Percentiles rank a stretch among this genome's conserved stretches.
phyloP scores from a whole-genome alignment of 768 basidiomycete genomes.

The Sarcomyxa edulis region DNA sequence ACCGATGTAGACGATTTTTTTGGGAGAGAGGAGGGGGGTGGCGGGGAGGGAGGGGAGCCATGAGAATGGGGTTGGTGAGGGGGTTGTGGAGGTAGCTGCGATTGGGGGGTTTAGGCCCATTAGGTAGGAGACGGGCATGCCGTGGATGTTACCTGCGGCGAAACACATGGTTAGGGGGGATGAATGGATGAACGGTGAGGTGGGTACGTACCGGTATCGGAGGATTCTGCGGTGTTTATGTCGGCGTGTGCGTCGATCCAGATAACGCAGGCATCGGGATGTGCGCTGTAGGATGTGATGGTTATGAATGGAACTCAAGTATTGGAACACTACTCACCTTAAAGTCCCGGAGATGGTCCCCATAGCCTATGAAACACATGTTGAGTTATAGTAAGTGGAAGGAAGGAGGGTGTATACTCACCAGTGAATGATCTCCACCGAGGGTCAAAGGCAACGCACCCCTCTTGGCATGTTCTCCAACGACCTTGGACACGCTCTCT shows the following conservation, averaged over 20 bases:
- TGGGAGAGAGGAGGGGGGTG: conserved; percentile 62
- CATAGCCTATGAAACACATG: conserved; percentile 56
- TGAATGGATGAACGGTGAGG: conserved; percentile 10
- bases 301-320: conserved; percentile 6
- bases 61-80: conserved; percentile 19
- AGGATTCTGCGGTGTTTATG: conserved; percentile 86
- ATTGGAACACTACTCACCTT: conserved; percentile 36
- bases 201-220: conserved; percentile 54
- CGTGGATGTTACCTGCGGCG: conserved; percentile 83
- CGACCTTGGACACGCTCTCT: conserved; percentile 69
- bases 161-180: no score
- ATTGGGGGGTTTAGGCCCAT: conserved; percentile 46
- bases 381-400: no score
- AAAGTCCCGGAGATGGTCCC: conserved; percentile 92
- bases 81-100: conserved; percentile 17
- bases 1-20: conserved; percentile 92
- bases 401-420: no score
- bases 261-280: conserved; percentile 81
- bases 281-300: conserved; percentile 34
- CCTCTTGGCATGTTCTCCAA: conserved; percentile 69
- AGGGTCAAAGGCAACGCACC: conserved; percentile 86
- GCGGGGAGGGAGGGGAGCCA: conserved; percentile 58
- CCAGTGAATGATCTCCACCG: conserved; percentile 95
- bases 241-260: conserved; percentile 99
- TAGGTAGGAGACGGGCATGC: conserved; percentile 97